Percentiles rank a stretch among this genome's conserved stretches.
Evolutionary conservation across 2,329 filamentous ascomycete species (phyloP).

Genomic region (Emergomyces pasteurianus): DNA sequence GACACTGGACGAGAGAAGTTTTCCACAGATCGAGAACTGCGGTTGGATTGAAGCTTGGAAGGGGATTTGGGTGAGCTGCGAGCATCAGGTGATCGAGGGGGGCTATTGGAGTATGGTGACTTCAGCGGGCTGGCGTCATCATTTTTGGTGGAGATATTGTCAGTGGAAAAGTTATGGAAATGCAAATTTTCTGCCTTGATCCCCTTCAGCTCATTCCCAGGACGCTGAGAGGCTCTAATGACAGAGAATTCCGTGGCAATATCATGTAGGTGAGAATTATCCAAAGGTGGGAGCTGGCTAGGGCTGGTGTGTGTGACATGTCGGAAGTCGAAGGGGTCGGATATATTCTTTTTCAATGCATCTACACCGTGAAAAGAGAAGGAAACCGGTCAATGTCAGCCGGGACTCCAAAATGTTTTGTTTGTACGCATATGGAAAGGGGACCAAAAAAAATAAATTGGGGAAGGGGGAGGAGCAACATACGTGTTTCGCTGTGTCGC

Average conservation of each 20-base stretch:
- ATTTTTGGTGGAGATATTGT: slow-evolving; percentile 15
- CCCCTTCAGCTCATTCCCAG: slow-evolving; percentile 38
- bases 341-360: slow-evolving; percentile 41
- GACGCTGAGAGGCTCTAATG: slow-evolving; percentile 41
- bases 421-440: not conserved
- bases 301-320: slow-evolving; percentile 50
- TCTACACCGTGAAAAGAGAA: slow-evolving; percentile 17
- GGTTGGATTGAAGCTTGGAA: slow-evolving; percentile 14
- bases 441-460: too few relatives aligned
- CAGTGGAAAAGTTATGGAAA: slow-evolving; percentile 23
- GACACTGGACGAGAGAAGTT: slow-evolving; percentile 45
- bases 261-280: slow-evolving; percentile 40
- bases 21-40: slow-evolving; percentile 34
- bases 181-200: slow-evolving; percentile 41
- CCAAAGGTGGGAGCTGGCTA: slow-evolving; percentile 41
- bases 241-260: slow-evolving; percentile 43
- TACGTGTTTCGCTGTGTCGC: slow-evolving; percentile 25
- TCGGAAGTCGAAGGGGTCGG: slow-evolving; percentile 52
- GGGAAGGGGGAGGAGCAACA: slow-evolving; percentile 12
- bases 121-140: slow-evolving; percentile 5
- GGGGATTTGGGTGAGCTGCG: slow-evolving; percentile 18
- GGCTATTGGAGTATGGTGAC: slow-evolving; percentile 9
- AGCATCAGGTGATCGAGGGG: slow-evolving; percentile 22
- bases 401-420: not conserved
- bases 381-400: not conserved